Conservation (phyloP, 768 basidiomycete genomes). For the Ephemerocybe angulata region DNA sequence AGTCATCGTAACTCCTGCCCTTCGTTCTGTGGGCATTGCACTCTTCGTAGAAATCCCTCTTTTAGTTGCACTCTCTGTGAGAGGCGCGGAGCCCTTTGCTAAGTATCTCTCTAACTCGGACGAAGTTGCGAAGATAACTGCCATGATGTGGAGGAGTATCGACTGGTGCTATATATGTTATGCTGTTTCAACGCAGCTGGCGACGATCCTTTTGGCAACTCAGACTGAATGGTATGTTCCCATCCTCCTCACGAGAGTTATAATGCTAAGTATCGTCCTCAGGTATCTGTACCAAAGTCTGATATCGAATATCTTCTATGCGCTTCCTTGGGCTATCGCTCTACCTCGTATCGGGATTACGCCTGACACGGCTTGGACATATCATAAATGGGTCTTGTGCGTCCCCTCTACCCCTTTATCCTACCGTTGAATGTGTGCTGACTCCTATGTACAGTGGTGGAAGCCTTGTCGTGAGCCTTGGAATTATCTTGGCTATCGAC, state of each 20-base stretch:
- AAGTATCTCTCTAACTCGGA: constrained; percentile 22
- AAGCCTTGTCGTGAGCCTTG: constrained; percentile 18
- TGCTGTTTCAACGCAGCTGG: constrained; percentile 22
- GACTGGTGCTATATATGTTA: constrained; percentile 26
- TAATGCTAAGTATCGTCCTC: constrained; percentile 1
- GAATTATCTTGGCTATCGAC: constrained; percentile 16
- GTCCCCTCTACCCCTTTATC: constrained; percentile 1
- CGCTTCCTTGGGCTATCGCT: constrained; percentile 20
- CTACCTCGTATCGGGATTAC: constrained; percentile 19
- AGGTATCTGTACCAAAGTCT: constrained; percentile 20
- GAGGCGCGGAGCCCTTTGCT: constrained; percentile 19
- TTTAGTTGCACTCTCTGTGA: constrained; percentile 17
- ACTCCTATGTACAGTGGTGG: constrained; percentile 12
- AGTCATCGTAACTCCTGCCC: constrained; percentile 13
- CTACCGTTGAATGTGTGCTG: background rate
- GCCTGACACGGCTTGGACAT: constrained; percentile 20
- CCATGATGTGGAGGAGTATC: constrained; percentile 22
- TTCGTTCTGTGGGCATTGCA: constrained; percentile 14
- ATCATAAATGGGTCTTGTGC: constrained; percentile 22
- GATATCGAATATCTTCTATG: constrained; percentile 19
- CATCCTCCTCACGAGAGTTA: background rate
- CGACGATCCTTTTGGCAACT: constrained; percentile 19
- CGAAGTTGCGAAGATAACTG: constrained; percentile 19
- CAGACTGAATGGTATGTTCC: constrained; percentile 17
- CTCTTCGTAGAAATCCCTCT: constrained; percentile 19